phyloP scores from a whole-genome alignment of 805 yeast genomes.

The Sugiyamaella smithiae region DNA sequence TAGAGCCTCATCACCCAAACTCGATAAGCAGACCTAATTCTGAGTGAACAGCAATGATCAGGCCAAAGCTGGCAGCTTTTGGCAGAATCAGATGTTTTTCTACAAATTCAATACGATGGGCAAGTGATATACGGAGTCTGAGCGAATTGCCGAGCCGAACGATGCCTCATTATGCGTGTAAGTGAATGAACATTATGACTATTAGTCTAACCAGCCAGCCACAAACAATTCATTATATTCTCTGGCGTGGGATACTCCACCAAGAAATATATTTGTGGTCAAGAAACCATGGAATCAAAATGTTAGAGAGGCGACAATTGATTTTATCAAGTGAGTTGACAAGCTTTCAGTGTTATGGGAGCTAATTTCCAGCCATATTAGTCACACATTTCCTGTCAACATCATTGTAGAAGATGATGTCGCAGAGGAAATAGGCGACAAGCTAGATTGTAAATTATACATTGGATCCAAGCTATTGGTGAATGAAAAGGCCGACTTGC shows the following conservation, averaged over 20 bases:
- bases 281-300: conserved; percentile 77
- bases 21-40: no score
- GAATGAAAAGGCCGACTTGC: conserved; percentile 64
- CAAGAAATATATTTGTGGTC: conserved; percentile 72
- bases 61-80: no score
- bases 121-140: no score
- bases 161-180: conserved; percentile 15
- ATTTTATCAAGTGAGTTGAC: conserved; percentile 44
- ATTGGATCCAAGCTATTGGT: conserved; percentile 59
- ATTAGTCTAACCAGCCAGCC: background rate
- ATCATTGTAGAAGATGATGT: conserved; percentile 75
- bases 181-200: background rate
- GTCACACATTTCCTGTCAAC: conserved; percentile 66
- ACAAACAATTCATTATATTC: conserved; percentile 15
- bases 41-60: no score
- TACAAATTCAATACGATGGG: no score
- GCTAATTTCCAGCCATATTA: conserved; percentile 42
- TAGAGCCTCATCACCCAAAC: no score
- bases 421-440: conserved; percentile 56
- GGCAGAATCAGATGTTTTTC: no score
- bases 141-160: conserved; percentile 13
- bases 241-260: conserved; percentile 67
- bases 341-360: conserved; percentile 5
- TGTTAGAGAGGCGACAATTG: conserved; percentile 64
- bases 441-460: conserved; percentile 20